Percentiles rank a stretch among this genome's conserved stretches.
These are phyloP conservation scores for Cochlearia excelsa DNA, from an alignment of 345 rosid species.

Conservation along the genomic window DNA sequence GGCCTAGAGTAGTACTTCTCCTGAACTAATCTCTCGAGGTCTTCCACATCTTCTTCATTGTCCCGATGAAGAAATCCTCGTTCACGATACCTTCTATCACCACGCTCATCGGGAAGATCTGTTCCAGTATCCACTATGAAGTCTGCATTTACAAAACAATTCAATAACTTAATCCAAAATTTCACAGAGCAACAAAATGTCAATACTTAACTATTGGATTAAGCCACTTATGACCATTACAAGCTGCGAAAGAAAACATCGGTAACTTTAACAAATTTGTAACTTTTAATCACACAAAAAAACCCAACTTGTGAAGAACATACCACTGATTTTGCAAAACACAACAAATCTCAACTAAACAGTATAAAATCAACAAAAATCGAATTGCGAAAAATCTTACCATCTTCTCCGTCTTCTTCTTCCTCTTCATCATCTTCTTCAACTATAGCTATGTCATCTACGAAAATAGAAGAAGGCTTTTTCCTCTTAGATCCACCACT, in stretches of 20 bases:
- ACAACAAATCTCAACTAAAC: not conserved
- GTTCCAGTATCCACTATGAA: constrained; percentile 76
- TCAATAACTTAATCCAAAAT: no score
- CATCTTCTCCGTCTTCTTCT: constrained; percentile 80
- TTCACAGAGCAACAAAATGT: no score
- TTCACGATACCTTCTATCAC: constrained; percentile 69
- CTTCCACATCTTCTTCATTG: constrained; percentile 76
- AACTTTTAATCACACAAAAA: no score
- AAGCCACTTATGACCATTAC: no score
- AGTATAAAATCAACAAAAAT: no score
- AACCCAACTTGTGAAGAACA: no score
- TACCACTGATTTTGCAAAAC: no score
- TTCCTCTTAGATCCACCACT: constrained; percentile 32
- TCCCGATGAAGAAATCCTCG: constrained; percentile 64
- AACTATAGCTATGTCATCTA: constrained; percentile 69
- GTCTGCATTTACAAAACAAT: constrained; percentile 40
- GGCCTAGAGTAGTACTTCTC: constrained; percentile 62
- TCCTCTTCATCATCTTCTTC: constrained; percentile 91
- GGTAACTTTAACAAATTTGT: no score
- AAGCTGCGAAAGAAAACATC: no score
- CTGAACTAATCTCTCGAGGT: constrained; percentile 76
- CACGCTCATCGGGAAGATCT: constrained; percentile 78
- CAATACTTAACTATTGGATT: no score
- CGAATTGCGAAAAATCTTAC: constrained; percentile 28
- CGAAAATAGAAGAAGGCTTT: constrained; percentile 43